These are phyloP conservation scores for Haplosporangium gracile DNA, from an alignment of 192 early-diverging fungal species.

Conservation along the genomic window DNA sequence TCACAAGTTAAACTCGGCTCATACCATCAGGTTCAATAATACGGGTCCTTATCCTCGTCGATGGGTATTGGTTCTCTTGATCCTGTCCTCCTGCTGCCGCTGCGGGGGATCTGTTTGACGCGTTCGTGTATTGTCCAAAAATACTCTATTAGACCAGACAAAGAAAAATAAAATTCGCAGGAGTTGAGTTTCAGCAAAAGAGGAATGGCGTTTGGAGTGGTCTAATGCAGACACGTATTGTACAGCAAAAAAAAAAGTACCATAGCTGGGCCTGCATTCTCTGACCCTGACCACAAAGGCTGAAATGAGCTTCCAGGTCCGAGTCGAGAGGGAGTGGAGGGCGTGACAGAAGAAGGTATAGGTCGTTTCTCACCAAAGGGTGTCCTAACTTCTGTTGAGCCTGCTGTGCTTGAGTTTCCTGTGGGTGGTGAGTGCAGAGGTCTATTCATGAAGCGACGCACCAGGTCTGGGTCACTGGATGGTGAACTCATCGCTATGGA, in stretches of 20 bases:
- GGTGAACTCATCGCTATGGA: slow-evolving; percentile 30
- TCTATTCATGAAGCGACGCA: slow-evolving; percentile 43
- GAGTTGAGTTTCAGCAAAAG: neutral
- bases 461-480: slow-evolving; percentile 25
- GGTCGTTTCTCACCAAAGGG: slow-evolving; percentile 35
- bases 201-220: neutral
- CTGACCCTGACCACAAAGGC: neutral
- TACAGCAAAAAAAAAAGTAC: neutral
- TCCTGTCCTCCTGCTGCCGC: slow-evolving; percentile 12
- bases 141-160: slow-evolving; percentile 2
- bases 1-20: neutral
- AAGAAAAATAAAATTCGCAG: neutral
- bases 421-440: slow-evolving; percentile 1
- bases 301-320: neutral
- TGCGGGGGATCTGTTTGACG: slow-evolving; percentile 5
- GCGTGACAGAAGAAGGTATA: neutral
- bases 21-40: slow-evolving; percentile 33
- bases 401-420: neutral
- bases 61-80: slow-evolving; percentile 30
- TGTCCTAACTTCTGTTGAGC: slow-evolving; percentile 10
- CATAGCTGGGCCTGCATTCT: slow-evolving; percentile 7
- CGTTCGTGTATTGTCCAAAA: slow-evolving; percentile 15
- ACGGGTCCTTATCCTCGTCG: slow-evolving; percentile 17
- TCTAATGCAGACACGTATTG: neutral
- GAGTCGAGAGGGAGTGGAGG: neutral